phyloP scores from a whole-genome alignment of 495 filamentous ascomycete species.

The Hypomontagnella monticulosa region DNA sequence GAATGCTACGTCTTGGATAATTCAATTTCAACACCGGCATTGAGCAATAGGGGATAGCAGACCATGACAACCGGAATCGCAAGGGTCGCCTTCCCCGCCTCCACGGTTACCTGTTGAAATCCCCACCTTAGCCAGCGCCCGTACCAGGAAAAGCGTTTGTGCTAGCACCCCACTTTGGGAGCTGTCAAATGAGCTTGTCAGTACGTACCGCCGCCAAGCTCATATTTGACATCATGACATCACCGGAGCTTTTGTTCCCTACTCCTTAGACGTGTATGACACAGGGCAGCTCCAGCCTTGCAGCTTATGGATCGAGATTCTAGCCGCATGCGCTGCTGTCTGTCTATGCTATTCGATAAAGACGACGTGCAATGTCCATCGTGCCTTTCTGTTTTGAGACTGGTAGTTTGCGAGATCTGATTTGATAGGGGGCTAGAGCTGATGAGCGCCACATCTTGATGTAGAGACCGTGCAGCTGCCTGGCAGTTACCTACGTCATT shows the following conservation, averaged over 20 bases:
- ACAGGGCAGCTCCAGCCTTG: slow-evolving; percentile 11
- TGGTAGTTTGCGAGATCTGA: no score
- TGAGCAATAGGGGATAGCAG: no score
- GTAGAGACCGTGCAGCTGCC: slow-evolving; percentile 14
- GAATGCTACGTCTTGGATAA: no score
- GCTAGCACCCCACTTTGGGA: neutral
- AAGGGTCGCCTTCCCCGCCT: neutral
- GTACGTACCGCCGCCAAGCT: slow-evolving; percentile 24
- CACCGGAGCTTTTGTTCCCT: slow-evolving; percentile 27
- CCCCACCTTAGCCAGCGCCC: neutral
- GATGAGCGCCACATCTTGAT: slow-evolving; percentile 12
- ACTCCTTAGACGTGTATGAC: neutral
- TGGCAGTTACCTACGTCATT: slow-evolving; percentile 26
- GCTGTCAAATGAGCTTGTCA: slow-evolving; percentile 17
- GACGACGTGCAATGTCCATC: neutral
- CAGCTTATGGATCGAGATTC: slow-evolving; percentile 29
- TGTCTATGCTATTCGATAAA: slow-evolving; percentile 12
- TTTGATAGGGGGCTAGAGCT: neutral
- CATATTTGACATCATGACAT: slow-evolving; percentile 30
- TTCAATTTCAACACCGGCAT: no score
- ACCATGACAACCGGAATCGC: no score
- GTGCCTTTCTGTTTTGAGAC: slow-evolving; percentile 19
- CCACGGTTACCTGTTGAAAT: slow-evolving; percentile 19
- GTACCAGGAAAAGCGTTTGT: neutral
- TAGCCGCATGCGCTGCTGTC: slow-evolving; percentile 20